phyloP scores from a whole-genome alignment of 2,329 filamentous ascomycete genomes.

The Colletotrichum incanum region DNA sequence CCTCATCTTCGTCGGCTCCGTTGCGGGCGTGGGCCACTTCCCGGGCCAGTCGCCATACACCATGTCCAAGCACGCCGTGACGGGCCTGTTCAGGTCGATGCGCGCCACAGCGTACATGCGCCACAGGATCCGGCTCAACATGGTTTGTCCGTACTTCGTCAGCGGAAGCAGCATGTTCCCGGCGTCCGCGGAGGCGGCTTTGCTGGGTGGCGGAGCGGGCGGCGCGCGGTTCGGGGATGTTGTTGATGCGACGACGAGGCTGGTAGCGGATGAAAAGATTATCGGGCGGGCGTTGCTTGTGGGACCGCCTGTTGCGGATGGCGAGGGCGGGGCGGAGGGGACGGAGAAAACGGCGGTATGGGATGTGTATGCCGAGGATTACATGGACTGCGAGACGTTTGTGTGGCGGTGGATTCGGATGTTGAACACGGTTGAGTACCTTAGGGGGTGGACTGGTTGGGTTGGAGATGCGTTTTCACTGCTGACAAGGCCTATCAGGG shows the following conservation, averaged over 20 bases:
- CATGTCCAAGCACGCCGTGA: constrained; percentile 76
- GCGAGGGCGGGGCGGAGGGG: constrained; percentile 8
- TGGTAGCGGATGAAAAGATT: constrained; percentile 72
- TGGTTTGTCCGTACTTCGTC: constrained; percentile 78
- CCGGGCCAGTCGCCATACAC: constrained; percentile 68
- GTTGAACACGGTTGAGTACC: constrained; percentile 65
- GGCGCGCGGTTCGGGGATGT: constrained; percentile 71
- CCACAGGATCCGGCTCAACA: constrained; percentile 73
- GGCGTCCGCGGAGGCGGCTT: constrained; percentile 58
- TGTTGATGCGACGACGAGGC: constrained; percentile 73
- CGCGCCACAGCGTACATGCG: constrained; percentile 62
- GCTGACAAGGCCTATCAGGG: constrained; percentile 2
- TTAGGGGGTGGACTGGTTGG: constrained; percentile 70
- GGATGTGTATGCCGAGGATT: constrained; percentile 75
- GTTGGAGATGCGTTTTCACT: constrained; percentile 45
- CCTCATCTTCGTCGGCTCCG: constrained; percentile 74
- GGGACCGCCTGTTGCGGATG: constrained; percentile 64
- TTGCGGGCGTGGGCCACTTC: constrained; percentile 68
- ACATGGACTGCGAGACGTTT: constrained; percentile 70
- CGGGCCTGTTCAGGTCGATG: constrained; percentile 75
- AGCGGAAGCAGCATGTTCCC: constrained; percentile 72
- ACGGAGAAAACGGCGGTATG: constrained; percentile 62
- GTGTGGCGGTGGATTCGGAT: constrained; percentile 67
- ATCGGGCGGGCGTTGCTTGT: constrained; percentile 71
- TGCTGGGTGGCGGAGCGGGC: constrained; percentile 67